phyloP scores from a whole-genome alignment of 2,329 filamentous ascomycete species.

The Dothideomycetes sp. region DNA sequence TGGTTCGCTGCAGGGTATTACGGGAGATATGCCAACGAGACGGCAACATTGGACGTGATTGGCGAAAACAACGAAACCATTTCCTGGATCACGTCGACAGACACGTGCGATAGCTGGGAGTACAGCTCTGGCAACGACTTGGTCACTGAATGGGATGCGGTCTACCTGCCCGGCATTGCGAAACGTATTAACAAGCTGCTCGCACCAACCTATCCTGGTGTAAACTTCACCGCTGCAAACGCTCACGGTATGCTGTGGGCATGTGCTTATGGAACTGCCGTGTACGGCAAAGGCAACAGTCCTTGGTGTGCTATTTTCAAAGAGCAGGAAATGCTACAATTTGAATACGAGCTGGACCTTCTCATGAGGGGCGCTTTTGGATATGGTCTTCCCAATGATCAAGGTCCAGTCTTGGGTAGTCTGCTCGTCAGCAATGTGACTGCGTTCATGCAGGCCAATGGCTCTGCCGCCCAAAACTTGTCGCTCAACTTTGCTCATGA shows the following conservation, averaged over 20 bases:
- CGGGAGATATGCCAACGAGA: constrained; percentile 4
- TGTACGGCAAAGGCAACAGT: constrained; percentile 6
- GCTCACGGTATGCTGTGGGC: constrained; percentile 9
- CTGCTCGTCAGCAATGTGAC: constrained; percentile 9
- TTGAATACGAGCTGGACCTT: constrained; percentile 9
- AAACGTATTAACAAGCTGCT: constrained; percentile 7
- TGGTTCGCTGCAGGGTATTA: constrained; percentile 9
- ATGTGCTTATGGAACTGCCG: constrained; percentile 9
- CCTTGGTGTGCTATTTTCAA: constrained; percentile 9
- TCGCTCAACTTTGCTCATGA: constrained; percentile 10
- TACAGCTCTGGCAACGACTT: constrained; percentile 9
- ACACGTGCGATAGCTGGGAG: constrained; percentile 9
- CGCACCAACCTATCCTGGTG: constrained; percentile 5
- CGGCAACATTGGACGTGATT: constrained; percentile 6
- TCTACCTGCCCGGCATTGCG: constrained; percentile 7
- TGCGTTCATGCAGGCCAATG: constrained; percentile 5
- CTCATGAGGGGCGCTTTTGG: constrained; percentile 10
- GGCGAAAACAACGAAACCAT: constrained; percentile 7
- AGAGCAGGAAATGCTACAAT: constrained; percentile 7
- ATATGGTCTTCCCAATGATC: constrained; percentile 7
- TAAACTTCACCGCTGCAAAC: constrained; percentile 6
- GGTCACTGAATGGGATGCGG: constrained; percentile 6
- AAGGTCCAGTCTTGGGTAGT: constrained; percentile 6
- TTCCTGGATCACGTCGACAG: constrained; percentile 8
- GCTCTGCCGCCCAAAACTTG: constrained; percentile 1